Percentiles rank a stretch among this genome's conserved stretches.
Conservation (phyloP, 306 rosid genomes). For the Calophaca sinica region DNA sequence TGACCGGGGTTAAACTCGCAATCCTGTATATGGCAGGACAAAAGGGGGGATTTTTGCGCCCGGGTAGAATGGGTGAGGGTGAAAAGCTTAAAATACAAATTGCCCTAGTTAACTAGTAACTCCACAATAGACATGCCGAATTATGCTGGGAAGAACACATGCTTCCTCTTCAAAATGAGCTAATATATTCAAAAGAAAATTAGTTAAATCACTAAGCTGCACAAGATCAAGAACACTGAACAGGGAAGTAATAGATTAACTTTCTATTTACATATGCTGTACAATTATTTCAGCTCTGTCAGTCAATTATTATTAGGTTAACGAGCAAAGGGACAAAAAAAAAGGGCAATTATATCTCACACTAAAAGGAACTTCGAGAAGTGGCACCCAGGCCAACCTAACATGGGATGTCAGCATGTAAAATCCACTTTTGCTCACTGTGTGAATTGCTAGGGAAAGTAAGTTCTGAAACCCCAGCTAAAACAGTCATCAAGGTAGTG, state of each 20-base stretch:
- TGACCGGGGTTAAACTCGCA: not conserved
- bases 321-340: conserved; percentile 42
- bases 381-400: conserved; percentile 56
- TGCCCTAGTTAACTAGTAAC: not conserved
- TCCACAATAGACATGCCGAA: too few relatives aligned
- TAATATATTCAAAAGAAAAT: conserved; percentile 5
- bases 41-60: not conserved
- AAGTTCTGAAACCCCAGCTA: conserved; percentile 54
- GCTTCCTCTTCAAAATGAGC: not conserved
- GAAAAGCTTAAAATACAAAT: not conserved
- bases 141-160: not conserved
- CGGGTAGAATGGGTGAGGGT: not conserved
- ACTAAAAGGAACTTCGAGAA: conserved; percentile 41
- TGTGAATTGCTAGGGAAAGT: conserved; percentile 44
- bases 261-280: conserved; percentile 81
- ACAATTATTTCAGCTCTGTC: conserved; percentile 60
- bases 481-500: conserved; percentile 52
- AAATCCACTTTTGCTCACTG: conserved; percentile 53
- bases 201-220: conserved; percentile 25
- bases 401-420: conserved; percentile 50
- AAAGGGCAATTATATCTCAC: conserved; percentile 51
- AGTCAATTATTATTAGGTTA: conserved; percentile 64
- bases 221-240: conserved; percentile 3
- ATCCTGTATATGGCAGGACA: not conserved
- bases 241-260: conserved; percentile 37